Evolutionary conservation across 129 eudicot species (phyloP).

Genomic region (Flaveria sonorensis): DNA sequence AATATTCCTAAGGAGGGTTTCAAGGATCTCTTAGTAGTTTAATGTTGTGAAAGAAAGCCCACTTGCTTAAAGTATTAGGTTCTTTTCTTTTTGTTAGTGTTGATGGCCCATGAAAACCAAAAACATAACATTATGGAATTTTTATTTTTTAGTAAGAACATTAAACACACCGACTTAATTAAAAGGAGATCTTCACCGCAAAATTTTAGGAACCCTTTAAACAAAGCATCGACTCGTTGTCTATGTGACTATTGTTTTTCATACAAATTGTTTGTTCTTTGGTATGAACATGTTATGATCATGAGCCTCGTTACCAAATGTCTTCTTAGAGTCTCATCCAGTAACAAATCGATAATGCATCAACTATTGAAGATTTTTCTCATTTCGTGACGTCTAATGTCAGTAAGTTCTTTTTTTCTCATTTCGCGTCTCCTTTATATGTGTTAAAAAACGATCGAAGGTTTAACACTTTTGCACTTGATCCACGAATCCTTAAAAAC

Average conservation of each 20-base stretch:
- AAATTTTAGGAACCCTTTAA: background rate
- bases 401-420: background rate
- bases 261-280: background rate
- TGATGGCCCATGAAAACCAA: background rate
- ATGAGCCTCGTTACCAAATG: background rate
- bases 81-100: slow-evolving; percentile 8
- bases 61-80: slow-evolving; percentile 1
- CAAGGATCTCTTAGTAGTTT: too few species aligned
- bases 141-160: too few species aligned
- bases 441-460: background rate
- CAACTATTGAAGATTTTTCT: too few species aligned
- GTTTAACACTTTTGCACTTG: background rate
- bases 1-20: too few species aligned
- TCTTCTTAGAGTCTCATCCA: background rate
- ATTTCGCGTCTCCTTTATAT: background rate
- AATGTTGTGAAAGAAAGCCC: background rate
- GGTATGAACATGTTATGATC: background rate
- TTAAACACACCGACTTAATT: too few species aligned
- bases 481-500: background rate
- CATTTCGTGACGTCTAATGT: background rate
- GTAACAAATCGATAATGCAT: background rate
- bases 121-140: too few species aligned
- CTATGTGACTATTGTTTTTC: too few species aligned
- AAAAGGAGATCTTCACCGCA: background rate
- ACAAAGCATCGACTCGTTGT: background rate